Evolutionary conservation across 768 basidiomycete genomes (phyloP).

Genomic region (Suillus brevipes): DNA sequence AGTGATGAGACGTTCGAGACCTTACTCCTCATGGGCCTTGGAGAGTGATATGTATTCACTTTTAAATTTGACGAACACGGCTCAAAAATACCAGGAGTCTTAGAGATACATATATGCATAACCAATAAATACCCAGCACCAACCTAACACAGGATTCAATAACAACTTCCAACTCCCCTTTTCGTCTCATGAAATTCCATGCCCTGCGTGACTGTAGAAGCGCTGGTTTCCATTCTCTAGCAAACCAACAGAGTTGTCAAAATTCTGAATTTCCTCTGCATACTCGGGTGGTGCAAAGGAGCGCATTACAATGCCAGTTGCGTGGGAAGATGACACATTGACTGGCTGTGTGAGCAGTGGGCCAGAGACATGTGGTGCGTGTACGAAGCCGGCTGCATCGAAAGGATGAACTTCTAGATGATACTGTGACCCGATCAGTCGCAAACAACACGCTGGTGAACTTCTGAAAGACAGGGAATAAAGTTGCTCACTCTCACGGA

Average conservation of each 20-base stretch:
- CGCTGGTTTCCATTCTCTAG: slow-evolving; percentile 59
- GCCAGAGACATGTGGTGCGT: slow-evolving; percentile 20
- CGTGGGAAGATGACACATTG: slow-evolving; percentile 38
- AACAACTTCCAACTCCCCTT: not conserved
- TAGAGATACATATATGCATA: not conserved
- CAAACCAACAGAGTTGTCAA: slow-evolving; percentile 51
- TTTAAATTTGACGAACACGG: not conserved
- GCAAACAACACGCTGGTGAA: not conserved
- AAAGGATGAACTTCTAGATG: slow-evolving; percentile 44
- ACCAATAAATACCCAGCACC: not conserved
- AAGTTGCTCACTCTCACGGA: slow-evolving; percentile 43
- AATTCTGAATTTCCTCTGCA: slow-evolving; percentile 43
- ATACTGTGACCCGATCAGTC: slow-evolving; percentile 37
- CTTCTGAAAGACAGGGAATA: not conserved
- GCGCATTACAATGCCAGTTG: slow-evolving; percentile 39
- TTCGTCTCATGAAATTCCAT: not conserved
- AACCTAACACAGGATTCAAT: not conserved
- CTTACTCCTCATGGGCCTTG: slow-evolving; percentile 48
- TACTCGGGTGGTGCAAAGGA: slow-evolving; percentile 59
- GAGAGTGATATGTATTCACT: not conserved
- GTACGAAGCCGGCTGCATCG: slow-evolving; percentile 43
- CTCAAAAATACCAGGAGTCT: not conserved
- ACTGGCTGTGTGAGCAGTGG: slow-evolving; percentile 43
- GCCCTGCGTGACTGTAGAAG: slow-evolving; percentile 33
- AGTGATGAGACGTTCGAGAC: slow-evolving; percentile 72